Conservation (phyloP, 2,329 filamentous ascomycete genomes). For the Colletotrichum caudatum region DNA sequence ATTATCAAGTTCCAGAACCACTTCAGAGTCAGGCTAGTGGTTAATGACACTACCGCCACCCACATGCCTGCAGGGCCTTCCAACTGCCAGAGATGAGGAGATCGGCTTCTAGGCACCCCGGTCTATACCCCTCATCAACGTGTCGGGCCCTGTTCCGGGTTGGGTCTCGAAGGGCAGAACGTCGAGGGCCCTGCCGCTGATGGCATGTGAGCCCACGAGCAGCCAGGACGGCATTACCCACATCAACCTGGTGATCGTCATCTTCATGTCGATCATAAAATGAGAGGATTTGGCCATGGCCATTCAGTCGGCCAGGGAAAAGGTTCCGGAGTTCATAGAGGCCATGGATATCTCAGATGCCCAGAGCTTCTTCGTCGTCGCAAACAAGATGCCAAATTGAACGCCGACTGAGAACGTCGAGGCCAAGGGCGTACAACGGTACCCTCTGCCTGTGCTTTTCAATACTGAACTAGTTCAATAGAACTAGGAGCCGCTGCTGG, state of each 20-base stretch:
- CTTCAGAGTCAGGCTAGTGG: background rate
- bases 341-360: conserved; percentile 43
- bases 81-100: conserved; percentile 43
- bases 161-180: background rate
- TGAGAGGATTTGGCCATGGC: conserved; percentile 38
- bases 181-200: conserved; percentile 5
- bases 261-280: conserved; percentile 42
- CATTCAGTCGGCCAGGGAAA: conserved; percentile 35
- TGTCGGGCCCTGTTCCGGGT: conserved; percentile 3
- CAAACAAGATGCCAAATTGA: conserved; percentile 52
- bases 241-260: conserved; percentile 45
- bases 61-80: conserved; percentile 41
- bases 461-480: conserved; percentile 54
- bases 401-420: conserved; percentile 51
- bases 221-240: conserved; percentile 24
- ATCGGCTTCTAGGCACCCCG: conserved; percentile 45
- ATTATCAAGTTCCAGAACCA: background rate
- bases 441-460: conserved; percentile 56
- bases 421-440: conserved; percentile 53
- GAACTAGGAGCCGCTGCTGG: conserved; percentile 49
- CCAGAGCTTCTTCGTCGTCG: conserved; percentile 44
- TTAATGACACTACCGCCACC: background rate
- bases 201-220: conserved; percentile 20
- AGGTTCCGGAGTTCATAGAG: conserved; percentile 45
- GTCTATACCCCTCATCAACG: background rate